Base-by-base conservation (phyloP, 1,284 basidiomycete genomes). In the Ustilago hordei region DNA sequence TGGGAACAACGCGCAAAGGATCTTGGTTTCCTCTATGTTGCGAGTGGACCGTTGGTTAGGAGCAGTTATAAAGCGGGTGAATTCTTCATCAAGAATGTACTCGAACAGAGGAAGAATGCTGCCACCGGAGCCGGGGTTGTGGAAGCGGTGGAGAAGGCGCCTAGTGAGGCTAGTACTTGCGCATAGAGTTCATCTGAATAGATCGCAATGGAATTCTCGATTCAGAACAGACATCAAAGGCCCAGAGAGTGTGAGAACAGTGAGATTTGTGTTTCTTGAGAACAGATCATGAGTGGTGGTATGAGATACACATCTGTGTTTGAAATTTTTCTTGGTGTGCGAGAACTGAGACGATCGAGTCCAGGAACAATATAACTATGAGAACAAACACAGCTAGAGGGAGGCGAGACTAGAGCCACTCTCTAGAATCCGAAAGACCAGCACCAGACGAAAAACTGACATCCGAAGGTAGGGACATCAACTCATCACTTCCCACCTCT, bases 11-110 rank as follows among this genome's bases (percentile, higher is more conserved):
- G 93, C 15, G 96, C 97, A 12, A 94, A 98, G 84, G 90, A 91
- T 69, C 91, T 98, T 89, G 95, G 96, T 43, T 99, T 99, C 90
- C 86, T 98, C 58, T 99, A 99, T 83, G 96, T 98, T 41, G 97
- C 97, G 3, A 95, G 93, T 84, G 97, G 97, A 0, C 97, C 97
- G 8, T 89, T 99, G 31, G 96, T 99, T 35, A 90, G 97, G 67
- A 96, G 94, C 84, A 95, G 93, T 82, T 99, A 99, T 88, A 98
- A 98, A 92, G 95, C 87, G 8, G 87, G 87, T 52, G 86, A 88
- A 78, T 82, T 87, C 55, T 83, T 87, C 47, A 84, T 84, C 71
- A 74, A 84, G 61, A 84, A 84, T 48, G 83, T 84, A 6, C 61
- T 84, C 38, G 69, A 82, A 45, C 64, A 78, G 55, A 71, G 83